phyloP scores from a whole-genome alignment of 495 filamentous ascomycete genomes.

The Thermothielavioides terrestris region DNA sequence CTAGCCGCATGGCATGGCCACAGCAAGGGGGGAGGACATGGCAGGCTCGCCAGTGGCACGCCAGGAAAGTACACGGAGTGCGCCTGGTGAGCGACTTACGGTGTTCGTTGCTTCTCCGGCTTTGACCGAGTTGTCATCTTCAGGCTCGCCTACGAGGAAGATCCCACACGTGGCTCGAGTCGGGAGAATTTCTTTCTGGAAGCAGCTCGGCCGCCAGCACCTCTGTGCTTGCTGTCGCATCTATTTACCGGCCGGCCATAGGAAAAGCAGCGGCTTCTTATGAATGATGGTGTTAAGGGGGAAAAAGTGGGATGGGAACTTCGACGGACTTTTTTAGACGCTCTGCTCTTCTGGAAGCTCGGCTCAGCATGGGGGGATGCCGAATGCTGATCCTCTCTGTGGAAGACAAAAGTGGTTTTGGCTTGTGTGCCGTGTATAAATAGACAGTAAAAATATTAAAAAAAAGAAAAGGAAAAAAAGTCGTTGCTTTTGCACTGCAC shows the following conservation, averaged over 20 bases:
- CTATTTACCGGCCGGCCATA: slow-evolving; percentile 8
- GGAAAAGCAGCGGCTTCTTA: not conserved
- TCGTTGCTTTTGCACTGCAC: slow-evolving; percentile 2
- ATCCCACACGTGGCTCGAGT: not conserved
- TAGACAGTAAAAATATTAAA: slow-evolving; percentile 17
- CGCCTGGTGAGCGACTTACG: too few relatives aligned
- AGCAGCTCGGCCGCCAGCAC: not conserved
- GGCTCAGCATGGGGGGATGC: not conserved
- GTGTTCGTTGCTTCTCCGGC: not conserved
- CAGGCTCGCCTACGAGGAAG: not conserved
- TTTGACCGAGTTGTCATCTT: not conserved
- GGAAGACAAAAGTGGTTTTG: slow-evolving; percentile 24
- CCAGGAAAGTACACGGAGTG: too few relatives aligned
- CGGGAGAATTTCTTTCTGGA: not conserved
- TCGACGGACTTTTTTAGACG: slow-evolving; percentile 10
- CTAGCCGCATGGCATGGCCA: not conserved
- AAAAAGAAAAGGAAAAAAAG: slow-evolving; percentile 21
- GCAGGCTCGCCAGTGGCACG: not conserved
- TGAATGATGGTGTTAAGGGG: slow-evolving; percentile 8
- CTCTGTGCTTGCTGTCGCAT: slow-evolving; percentile 4
- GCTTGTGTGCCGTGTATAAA: slow-evolving; percentile 20
- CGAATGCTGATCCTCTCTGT: slow-evolving; percentile 1
- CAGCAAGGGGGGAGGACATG: not conserved
- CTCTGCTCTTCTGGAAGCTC: slow-evolving; percentile 10
- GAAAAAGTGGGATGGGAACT: not conserved